Conservation (phyloP, 305 asterid species). For the Solanum hybrid region DNA sequence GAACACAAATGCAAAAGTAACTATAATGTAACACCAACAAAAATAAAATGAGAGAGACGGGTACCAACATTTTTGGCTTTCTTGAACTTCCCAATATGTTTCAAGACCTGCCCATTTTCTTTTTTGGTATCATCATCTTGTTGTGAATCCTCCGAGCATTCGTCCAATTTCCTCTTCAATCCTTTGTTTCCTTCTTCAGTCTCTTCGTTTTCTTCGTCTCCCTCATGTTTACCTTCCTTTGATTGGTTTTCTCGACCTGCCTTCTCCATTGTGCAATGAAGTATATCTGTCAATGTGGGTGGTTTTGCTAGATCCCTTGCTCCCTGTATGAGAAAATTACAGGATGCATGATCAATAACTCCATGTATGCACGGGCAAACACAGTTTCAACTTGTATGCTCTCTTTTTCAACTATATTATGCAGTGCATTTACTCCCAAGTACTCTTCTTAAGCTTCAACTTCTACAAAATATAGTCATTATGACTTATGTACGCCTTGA, state of each 20-base stretch:
- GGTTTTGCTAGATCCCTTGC: slow-evolving; percentile 64
- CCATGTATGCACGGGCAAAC: background rate
- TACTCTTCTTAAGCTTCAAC: background rate
- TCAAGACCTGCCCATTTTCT: slow-evolving; percentile 18
- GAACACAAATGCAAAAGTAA: background rate
- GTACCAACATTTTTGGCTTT: slow-evolving; percentile 69
- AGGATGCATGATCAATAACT: background rate
- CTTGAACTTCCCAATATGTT: slow-evolving; percentile 48
- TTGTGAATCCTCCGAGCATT: slow-evolving; percentile 25
- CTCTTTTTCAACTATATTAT: background rate
- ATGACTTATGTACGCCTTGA: background rate
- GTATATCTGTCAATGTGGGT: slow-evolving; percentile 61
- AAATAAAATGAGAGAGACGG: background rate
- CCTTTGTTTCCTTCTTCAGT: slow-evolving; percentile 37
- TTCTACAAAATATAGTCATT: background rate
- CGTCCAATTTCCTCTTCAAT: slow-evolving; percentile 64
- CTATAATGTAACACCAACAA: background rate
- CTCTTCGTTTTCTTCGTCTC: slow-evolving; percentile 20
- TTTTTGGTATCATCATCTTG: slow-evolving; percentile 17
- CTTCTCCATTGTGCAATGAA: slow-evolving; percentile 47
- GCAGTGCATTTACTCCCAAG: background rate
- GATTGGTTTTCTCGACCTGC: slow-evolving; percentile 24
- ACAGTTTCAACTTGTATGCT: background rate
- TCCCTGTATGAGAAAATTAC: slow-evolving; percentile 31
- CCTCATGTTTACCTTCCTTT: slow-evolving; percentile 9